A percentile compares a stretch with the other conserved stretches of the same genome.
Evolutionary conservation across 371 early-diverging fungal genomes (phyloP).

Genomic region (Syncephalis fuscata): DNA sequence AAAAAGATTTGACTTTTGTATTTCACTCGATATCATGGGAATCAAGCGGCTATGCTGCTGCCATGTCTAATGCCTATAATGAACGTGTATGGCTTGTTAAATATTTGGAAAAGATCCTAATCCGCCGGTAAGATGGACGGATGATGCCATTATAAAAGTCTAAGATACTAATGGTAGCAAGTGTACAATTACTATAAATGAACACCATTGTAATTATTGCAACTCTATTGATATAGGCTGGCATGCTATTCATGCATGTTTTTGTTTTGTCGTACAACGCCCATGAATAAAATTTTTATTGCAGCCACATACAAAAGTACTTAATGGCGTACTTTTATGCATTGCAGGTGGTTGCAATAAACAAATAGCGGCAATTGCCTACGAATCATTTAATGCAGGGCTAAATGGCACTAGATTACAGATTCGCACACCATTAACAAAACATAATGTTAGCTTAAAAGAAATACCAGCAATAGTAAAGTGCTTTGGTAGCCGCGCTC

Average conservation of each 20-base stretch:
- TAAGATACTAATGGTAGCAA: slow-evolving; percentile 44
- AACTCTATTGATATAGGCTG: slow-evolving; percentile 24
- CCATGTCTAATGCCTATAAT: slow-evolving; percentile 64
- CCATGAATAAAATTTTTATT: slow-evolving; percentile 86
- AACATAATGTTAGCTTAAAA: slow-evolving; percentile 67
- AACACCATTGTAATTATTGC: too few relatives aligned
- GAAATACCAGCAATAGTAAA: slow-evolving; percentile 79
- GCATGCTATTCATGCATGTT: slow-evolving; percentile 82
- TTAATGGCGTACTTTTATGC: slow-evolving; percentile 81
- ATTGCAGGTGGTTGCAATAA: slow-evolving; percentile 91
- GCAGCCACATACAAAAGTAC: slow-evolving; percentile 61
- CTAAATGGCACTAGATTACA: slow-evolving; percentile 44
- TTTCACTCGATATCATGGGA: slow-evolving; percentile 88
- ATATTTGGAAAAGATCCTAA: slow-evolving; percentile 55
- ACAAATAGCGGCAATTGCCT: slow-evolving; percentile 89
- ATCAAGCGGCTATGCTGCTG: slow-evolving; percentile 77
- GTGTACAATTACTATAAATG: background rate
- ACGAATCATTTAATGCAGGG: slow-evolving; percentile 80
- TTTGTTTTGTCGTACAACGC: slow-evolving; percentile 82
- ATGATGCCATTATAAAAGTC: slow-evolving; percentile 54
- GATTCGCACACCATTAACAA: slow-evolving; percentile 82
- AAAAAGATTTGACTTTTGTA: slow-evolving; percentile 70
- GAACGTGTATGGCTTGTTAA: slow-evolving; percentile 81
- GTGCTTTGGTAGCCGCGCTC: slow-evolving; percentile 82
- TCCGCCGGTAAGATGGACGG: slow-evolving; percentile 64